Conservation (phyloP, 2,329 filamentous ascomycete species). For the Nannizziopsis arthrosporioides region DNA sequence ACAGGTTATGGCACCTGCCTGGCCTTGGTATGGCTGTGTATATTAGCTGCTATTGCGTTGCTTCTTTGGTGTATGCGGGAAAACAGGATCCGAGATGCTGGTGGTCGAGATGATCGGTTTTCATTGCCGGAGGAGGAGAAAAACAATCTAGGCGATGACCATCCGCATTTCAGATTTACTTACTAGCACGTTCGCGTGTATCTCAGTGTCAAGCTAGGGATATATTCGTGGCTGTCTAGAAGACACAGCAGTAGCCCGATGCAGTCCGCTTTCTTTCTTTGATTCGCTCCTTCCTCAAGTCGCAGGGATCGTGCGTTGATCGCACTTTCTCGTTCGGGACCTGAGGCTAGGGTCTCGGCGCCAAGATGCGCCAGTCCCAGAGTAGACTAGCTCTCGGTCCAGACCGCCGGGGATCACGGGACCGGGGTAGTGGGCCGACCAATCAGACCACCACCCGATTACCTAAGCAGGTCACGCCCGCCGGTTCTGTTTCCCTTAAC, state of each 20-base stretch:
- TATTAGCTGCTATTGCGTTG: constrained; percentile 22
- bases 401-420: no score
- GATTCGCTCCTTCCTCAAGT: no score
- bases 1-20: constrained; percentile 23
- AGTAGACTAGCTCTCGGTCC: no score
- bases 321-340: not conserved
- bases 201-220: no score
- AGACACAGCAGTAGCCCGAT: no score
- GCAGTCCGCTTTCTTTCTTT: no score
- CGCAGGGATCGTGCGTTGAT: no score
- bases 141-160: constrained; percentile 31
- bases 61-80: constrained; percentile 27
- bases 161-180: constrained; percentile 31
- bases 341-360: not conserved
- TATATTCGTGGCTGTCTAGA: no score
- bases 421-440: no score
- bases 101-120: constrained; percentile 27
- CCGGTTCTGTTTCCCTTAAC: no score
- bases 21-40: constrained; percentile 27
- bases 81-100: constrained; percentile 26
- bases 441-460: no score
- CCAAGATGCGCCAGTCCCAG: not conserved
- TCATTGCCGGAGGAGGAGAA: constrained; percentile 27
- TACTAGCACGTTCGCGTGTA: constrained; percentile 20
- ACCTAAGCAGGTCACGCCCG: not conserved